Base-by-base conservation (phyloP, 2,329 filamentous ascomycete genomes). In the Apiospora aurea region DNA sequence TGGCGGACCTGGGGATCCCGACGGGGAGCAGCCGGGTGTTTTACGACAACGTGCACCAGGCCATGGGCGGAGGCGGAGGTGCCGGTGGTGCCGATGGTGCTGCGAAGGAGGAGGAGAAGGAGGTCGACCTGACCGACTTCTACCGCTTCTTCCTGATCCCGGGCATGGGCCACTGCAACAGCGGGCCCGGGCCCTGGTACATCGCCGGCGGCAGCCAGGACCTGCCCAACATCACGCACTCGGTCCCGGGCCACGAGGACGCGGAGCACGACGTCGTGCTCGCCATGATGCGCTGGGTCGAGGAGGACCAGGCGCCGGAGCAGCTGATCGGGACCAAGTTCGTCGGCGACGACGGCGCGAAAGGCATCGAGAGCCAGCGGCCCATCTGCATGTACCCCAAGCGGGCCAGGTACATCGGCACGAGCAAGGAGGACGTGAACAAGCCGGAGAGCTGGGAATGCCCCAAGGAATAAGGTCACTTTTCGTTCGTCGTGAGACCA, bases 91-190 rank as follows among this genome's bases (percentile, higher is more conserved):
- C 44, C 6, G 16, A 21, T 2, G 44, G 16, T 46, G 44, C 44
- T 1, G 16, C 6, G 6, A 21, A 73, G 2, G 74, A 46, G 18
- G 51, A 72, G 2, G 74, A 77, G 0, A 71, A 78, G 0, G 72
- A 75, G 6, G 70, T 77, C 34, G 68, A 76, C 34, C 82, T 84
- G 64, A 85, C 84, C 10, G 83, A 86, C 29, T 85, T 86, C 77
- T 90, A 86, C 79, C 76, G 80, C 24, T 83, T 86, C 74, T 87
- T 87, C 78, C 78, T 81, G 7, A 80, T 87, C n/a, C 84, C 85
- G 2, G 86, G 86, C 1, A 87, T 87, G 85, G 78, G 77, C 18
- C 86, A 88, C 76, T 88, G 87, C 74, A 70, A 73, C 68, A 66
- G 78, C 73, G 49, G 69, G 8, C 75, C 77, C 24, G 80, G 80